Evolutionary conservation across 208 protist species (phyloP).

Genomic region (Wallacemonas collosoma): DNA sequence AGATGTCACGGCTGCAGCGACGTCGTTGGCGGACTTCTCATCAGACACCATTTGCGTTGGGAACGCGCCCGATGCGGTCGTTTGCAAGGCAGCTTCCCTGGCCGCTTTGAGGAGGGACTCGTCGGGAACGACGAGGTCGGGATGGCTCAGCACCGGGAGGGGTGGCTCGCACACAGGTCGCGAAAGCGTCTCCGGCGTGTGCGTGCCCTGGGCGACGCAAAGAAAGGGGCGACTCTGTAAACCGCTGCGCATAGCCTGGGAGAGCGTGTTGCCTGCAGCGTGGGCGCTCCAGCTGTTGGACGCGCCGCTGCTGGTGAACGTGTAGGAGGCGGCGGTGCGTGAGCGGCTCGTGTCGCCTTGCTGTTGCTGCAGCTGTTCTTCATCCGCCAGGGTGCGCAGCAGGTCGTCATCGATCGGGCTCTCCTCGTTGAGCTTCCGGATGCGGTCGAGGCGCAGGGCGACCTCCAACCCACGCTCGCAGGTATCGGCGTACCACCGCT

Average conservation of each 20-base stretch:
- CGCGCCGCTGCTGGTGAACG: neutral
- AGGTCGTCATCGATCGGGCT: conserved; percentile 18
- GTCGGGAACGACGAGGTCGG: conserved; percentile 7
- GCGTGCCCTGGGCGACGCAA: neutral
- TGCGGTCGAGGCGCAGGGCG: conserved; percentile 25
- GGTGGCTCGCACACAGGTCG: neutral
- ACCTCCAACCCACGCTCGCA: conserved; percentile 17
- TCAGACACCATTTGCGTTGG: neutral
- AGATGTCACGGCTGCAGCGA: no score
- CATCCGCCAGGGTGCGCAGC: conserved; percentile 2
- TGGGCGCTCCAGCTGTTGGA: neutral
- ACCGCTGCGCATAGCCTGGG: neutral
- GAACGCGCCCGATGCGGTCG: no score
- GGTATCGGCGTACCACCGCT: conserved; percentile 17
- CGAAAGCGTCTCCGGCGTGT: neutral
- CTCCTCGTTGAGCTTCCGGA: conserved; percentile 11
- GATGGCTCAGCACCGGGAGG: neutral
- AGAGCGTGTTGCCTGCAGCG: neutral
- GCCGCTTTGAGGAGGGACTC: neutral
- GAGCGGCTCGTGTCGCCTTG: neutral
- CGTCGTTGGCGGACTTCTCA: conserved; percentile 12
- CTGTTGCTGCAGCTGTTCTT: neutral
- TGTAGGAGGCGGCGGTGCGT: neutral
- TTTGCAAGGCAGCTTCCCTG: neutral
- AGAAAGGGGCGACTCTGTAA: neutral